Conservation (phyloP, 2,329 filamentous ascomycete genomes). For the Huntiella bhutanensis region DNA sequence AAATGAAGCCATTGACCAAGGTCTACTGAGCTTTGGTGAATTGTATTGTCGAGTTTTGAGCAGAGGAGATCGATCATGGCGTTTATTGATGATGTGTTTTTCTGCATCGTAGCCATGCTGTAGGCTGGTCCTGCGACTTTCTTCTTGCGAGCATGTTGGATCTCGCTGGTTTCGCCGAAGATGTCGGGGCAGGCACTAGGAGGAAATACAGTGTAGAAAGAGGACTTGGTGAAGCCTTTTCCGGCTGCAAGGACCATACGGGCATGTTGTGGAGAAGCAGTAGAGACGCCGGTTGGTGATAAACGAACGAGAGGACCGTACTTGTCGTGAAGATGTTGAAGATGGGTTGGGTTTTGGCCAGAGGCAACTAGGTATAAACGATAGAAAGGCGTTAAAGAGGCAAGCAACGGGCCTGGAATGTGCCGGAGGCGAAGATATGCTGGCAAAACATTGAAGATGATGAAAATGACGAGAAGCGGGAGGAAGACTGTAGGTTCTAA, state of each 20-base stretch:
- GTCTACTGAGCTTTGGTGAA: slow-evolving; percentile 18
- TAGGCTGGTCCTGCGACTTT: slow-evolving; percentile 32
- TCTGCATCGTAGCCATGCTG: slow-evolving; percentile 33
- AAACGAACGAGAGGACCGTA: slow-evolving; percentile 27
- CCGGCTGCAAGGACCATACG: slow-evolving; percentile 28
- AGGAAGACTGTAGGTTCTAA: background rate
- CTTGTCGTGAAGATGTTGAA: slow-evolving; percentile 26
- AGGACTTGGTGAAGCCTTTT: slow-evolving; percentile 33
- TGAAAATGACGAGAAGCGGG: slow-evolving; percentile 14
- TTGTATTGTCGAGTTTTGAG: slow-evolving; percentile 20
- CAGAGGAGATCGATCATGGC: slow-evolving; percentile 29
- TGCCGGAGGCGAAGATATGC: slow-evolving; percentile 32
- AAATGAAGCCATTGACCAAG: slow-evolving; percentile 26
- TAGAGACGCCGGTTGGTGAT: slow-evolving; percentile 12
- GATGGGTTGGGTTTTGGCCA: slow-evolving; percentile 29
- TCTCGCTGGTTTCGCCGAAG: slow-evolving; percentile 35
- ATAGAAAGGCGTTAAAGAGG: slow-evolving; percentile 27
- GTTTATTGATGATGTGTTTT: slow-evolving; percentile 31
- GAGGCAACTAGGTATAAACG: slow-evolving; percentile 26
- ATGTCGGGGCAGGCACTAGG: slow-evolving; percentile 38
- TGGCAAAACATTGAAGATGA: slow-evolving; percentile 22
- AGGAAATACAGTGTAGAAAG: slow-evolving; percentile 35
- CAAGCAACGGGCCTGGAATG: slow-evolving; percentile 51
- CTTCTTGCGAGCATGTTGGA: slow-evolving; percentile 36
- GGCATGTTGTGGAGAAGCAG: slow-evolving; percentile 10